Percentiles rank a stretch among this genome's conserved stretches.
Conservation (phyloP, 2,329 filamentous ascomycete genomes). For the Keithomyces neogunnii region DNA sequence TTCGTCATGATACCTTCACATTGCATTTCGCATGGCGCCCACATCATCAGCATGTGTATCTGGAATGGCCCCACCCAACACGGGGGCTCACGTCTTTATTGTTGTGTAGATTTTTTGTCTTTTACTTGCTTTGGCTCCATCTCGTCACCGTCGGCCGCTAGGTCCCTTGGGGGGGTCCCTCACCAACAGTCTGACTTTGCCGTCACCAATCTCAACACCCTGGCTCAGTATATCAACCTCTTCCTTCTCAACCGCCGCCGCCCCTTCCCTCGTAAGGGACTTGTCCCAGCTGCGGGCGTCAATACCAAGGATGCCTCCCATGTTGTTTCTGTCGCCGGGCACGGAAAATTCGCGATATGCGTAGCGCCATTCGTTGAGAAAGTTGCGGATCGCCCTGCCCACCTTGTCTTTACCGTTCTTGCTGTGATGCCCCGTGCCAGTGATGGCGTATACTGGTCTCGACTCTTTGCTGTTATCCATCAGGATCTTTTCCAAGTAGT, state of each 20-base stretch:
- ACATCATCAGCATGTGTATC: neutral
- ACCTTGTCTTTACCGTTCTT: conserved; percentile 99
- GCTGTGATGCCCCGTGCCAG: conserved; percentile 91
- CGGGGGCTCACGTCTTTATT: conserved; percentile 1
- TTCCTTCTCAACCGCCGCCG: conserved; percentile 27
- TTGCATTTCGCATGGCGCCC: too few species aligned
- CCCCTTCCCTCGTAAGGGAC: conserved; percentile 41
- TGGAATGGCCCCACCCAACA: neutral
- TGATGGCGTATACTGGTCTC: conserved; percentile 86
- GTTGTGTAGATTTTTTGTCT: conserved; percentile 20
- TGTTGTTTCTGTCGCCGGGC: conserved; percentile 77
- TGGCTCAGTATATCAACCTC: conserved; percentile 52
- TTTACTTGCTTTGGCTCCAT: conserved; percentile 2
- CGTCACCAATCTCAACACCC: conserved; percentile 33
- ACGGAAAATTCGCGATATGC: conserved; percentile 94
- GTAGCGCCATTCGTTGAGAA: conserved; percentile 92
- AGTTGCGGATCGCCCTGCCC: conserved; percentile 82
- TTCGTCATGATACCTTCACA: too few species aligned
- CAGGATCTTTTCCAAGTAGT: conserved; percentile 83
- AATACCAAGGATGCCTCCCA: conserved; percentile 68
- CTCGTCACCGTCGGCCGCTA: conserved; percentile 35
- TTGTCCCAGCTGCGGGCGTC: conserved; percentile 62
- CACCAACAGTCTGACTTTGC: conserved; percentile 57
- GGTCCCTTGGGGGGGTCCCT: conserved; percentile 51
- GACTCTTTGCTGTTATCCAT: conserved; percentile 68